phyloP scores from a whole-genome alignment of 441 rosid genomes.

The Syzygium malaccense region DNA sequence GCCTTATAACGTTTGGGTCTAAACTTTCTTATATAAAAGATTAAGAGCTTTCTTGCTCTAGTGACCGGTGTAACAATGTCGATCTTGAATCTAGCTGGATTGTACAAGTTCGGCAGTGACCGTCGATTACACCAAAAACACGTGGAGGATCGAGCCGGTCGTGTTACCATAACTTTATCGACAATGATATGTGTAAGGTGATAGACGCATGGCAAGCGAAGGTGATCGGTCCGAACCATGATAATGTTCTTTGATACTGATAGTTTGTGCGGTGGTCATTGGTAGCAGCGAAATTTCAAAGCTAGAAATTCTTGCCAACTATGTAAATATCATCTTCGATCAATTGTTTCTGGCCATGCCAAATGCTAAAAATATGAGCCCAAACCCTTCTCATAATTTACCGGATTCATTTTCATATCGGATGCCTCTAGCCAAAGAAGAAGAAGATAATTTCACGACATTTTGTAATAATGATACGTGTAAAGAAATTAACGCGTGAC shows the following conservation, averaged over 20 bases:
- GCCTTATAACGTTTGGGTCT: background rate
- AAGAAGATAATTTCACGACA: no score
- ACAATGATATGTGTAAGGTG: background rate
- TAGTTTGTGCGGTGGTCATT: background rate
- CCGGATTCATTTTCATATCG: accelerated
- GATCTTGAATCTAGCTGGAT: no score
- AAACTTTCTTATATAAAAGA: background rate
- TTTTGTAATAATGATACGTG: no score
- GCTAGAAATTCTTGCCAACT: background rate
- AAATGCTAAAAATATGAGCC: background rate
- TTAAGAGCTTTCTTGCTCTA: no score
- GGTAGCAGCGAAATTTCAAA: background rate
- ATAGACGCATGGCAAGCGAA: background rate
- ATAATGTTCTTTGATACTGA: accelerated
- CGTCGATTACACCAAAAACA: no score
- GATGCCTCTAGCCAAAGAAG: background rate
- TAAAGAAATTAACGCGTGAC: no score
- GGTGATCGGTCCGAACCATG: background rate
- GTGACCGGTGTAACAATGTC: no score
- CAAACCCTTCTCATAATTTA: background rate
- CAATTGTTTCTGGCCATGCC: background rate
- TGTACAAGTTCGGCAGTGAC: no score
- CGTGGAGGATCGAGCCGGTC: no score
- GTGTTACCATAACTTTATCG: no score
- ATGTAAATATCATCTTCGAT: background rate